Conservation (phyloP, 2,329 filamentous ascomycete species). For the Coniochaeta hoffmannii region DNA sequence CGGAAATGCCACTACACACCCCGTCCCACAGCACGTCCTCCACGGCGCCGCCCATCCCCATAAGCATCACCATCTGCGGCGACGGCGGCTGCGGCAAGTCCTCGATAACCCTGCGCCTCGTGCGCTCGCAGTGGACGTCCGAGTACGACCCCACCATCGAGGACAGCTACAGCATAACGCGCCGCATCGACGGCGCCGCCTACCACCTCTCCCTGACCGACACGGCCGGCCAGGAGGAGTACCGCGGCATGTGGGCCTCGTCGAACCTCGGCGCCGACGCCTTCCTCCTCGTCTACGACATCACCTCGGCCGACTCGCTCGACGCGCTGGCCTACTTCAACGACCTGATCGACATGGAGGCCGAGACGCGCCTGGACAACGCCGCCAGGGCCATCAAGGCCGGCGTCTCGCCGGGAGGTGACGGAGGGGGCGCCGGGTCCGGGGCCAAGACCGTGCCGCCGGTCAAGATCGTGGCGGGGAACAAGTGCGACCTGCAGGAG, state of each 20-base stretch:
- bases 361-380: conserved; percentile 60
- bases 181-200: conserved; percentile 69
- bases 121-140: conserved; percentile 76
- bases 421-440: conserved; percentile 3
- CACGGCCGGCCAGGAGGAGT: conserved; percentile 85
- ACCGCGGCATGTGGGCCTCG: conserved; percentile 77
- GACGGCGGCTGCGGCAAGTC: conserved; percentile 82
- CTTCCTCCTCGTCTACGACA: conserved; percentile 83
- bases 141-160: conserved; percentile 78
- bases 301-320: conserved; percentile 62
- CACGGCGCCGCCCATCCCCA: conserved; percentile 36
- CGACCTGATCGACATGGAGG: conserved; percentile 77
- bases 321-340: conserved; percentile 71
- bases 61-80: conserved; percentile 77
- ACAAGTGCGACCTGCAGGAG: conserved; percentile 76
- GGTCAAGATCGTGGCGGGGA: conserved; percentile 77
- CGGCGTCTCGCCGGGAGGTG: conserved; percentile 29
- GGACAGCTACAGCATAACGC: conserved; percentile 79
- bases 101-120: conserved; percentile 75
- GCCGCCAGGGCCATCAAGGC: conserved; percentile 43
- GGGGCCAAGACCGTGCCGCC: conserved; percentile 54
- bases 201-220: conserved; percentile 77
- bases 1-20: not conserved
- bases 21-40: not conserved
- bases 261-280: conserved; percentile 74